Conservation (phyloP, 345 rosid species). For the Salix viminalis region DNA sequence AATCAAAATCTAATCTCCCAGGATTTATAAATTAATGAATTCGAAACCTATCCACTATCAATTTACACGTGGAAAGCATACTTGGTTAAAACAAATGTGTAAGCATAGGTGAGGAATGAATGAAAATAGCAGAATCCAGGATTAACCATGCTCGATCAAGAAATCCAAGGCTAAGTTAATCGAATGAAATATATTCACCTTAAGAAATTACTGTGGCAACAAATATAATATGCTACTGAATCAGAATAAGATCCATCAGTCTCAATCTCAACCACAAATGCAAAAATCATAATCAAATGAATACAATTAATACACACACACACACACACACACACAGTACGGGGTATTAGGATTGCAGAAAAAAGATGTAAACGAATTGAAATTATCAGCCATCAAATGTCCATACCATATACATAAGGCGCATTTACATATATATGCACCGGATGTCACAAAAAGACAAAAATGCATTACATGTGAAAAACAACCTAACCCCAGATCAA, state of each 20-base stretch:
- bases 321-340: too few relatives aligned
- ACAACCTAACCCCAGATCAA: not conserved
- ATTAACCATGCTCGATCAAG: not conserved
- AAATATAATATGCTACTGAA: not conserved
- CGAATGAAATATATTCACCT: not conserved
- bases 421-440: not conserved
- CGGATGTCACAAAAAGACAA: not conserved
- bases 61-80: not conserved
- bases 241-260: not conserved
- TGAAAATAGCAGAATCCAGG: not conserved
- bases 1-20: not conserved
- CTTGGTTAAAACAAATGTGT: not conserved
- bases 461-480: not conserved
- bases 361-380: not conserved
- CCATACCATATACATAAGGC: not conserved
- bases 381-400: not conserved
- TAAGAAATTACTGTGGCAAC: not conserved
- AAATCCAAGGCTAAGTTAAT: not conserved
- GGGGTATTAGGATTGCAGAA: not conserved
- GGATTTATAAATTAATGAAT: not conserved
- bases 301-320: not conserved
- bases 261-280: not conserved
- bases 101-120: not conserved
- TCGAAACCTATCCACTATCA: not conserved
- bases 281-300: not conserved